Evolutionary conservation across 2,329 filamentous ascomycete genomes (phyloP).

Genomic region (Fusarium coicis): DNA sequence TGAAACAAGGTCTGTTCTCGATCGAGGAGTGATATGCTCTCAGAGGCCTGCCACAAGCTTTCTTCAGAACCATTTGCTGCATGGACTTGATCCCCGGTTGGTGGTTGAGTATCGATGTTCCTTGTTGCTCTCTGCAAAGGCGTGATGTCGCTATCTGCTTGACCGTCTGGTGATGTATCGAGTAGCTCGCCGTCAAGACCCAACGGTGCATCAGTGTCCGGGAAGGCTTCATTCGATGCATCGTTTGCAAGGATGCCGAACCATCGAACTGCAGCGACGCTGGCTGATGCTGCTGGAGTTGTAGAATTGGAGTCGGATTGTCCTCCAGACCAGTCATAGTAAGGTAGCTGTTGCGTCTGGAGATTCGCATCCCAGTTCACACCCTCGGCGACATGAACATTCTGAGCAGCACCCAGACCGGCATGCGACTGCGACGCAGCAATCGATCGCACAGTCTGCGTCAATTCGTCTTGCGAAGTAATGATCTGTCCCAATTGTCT

Average conservation of each 20-base stretch:
- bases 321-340: slow-evolving; percentile 5
- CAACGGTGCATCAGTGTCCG: background rate
- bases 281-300: slow-evolving; percentile 37
- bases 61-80: slow-evolving; percentile 1
- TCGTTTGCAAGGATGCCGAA: slow-evolving; percentile 40
- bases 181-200: slow-evolving; percentile 14
- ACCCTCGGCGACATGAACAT: background rate
- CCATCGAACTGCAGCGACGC: slow-evolving; percentile 41
- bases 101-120: slow-evolving; percentile 33
- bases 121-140: slow-evolving; percentile 31
- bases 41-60: slow-evolving; percentile 36
- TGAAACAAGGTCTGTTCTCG: slow-evolving; percentile 39
- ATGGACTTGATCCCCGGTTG: background rate
- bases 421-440: background rate
- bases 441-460: slow-evolving; percentile 26
- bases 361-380: background rate
- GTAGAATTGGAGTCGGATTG: slow-evolving; percentile 37
- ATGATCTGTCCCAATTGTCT: slow-evolving; percentile 39
- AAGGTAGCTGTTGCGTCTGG: background rate
- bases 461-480: slow-evolving; percentile 35
- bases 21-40: slow-evolving; percentile 35
- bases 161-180: background rate
- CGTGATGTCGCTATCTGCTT: slow-evolving; percentile 14
- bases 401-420: background rate
- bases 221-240: slow-evolving; percentile 2